These are phyloP conservation scores for Vicia villosa DNA, from an alignment of 306 rosid genomes.

Conservation along the genomic window DNA sequence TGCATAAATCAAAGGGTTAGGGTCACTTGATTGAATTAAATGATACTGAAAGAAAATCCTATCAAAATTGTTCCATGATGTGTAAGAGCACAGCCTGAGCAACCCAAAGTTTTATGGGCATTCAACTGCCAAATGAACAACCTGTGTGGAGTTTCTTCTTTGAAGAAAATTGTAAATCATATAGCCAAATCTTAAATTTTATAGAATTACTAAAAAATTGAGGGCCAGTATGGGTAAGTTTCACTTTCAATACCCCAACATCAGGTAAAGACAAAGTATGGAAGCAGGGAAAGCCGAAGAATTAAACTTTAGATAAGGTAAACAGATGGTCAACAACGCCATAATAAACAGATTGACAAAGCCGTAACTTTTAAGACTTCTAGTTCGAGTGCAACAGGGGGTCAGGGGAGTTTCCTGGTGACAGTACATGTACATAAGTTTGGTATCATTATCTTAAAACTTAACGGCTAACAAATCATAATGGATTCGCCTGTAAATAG, in stretches of 20 bases:
- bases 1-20: conserved; percentile 13
- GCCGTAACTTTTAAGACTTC: too few species aligned
- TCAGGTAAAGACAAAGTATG: conserved; percentile 1
- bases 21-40: conserved; percentile 1
- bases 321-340: neutral
- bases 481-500: neutral
- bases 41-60: conserved; percentile 2
- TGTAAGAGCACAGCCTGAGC: conserved; percentile 10
- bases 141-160: neutral
- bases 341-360: too few species aligned
- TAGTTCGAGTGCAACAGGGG: too few species aligned
- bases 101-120: neutral
- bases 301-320: neutral
- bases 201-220: conserved; percentile 1
- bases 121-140: neutral
- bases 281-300: conserved; percentile 5
- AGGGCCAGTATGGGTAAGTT: conserved; percentile 11
- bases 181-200: neutral
- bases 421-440: too few species aligned
- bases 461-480: too few species aligned
- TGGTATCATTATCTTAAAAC: too few species aligned
- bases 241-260: conserved; percentile 2
- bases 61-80: conserved; percentile 6
- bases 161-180: neutral
- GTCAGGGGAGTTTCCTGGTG: too few species aligned